Conservation (phyloP, 139 green algal genomes). For the Closterium sp. region DNA sequence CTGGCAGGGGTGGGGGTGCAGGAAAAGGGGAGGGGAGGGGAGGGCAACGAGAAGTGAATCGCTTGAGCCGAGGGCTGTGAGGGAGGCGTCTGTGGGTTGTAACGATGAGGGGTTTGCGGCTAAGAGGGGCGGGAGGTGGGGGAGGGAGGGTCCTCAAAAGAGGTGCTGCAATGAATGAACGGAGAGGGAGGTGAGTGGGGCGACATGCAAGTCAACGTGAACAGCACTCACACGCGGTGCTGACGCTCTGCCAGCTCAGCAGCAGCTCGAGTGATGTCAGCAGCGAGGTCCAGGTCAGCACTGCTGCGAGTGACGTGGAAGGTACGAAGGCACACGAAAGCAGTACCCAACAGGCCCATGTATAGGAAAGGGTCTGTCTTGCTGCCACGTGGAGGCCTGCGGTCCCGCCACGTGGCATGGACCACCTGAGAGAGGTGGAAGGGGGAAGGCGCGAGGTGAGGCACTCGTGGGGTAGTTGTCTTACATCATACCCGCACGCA, state of each 20-base stretch:
- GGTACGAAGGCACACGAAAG: slow-evolving; percentile 20
- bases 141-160: background rate
- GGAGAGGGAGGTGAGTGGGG: background rate
- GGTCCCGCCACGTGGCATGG: background rate
- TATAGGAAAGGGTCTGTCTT: slow-evolving; percentile 28
- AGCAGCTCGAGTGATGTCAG: slow-evolving; percentile 7
- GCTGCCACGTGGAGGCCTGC: background rate
- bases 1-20: background rate
- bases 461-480: too few species aligned
- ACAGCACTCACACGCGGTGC: background rate
- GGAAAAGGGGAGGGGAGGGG: too few species aligned
- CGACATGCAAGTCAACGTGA: background rate
- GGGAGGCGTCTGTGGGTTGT: background rate
- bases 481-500: background rate
- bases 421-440: background rate
- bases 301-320: background rate
- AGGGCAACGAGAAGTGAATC: background rate
- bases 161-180: background rate
- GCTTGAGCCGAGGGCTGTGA: background rate
- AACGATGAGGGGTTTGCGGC: background rate
- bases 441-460: background rate
- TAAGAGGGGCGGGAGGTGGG: background rate
- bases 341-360: slow-evolving; percentile 19
- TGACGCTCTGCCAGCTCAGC: slow-evolving; percentile 3
- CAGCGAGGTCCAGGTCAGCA: background rate